Percentiles rank a stretch among this genome's conserved stretches.
Conservation (phyloP, 257 asterid species). For the Ophiorrhiza pumila region DNA sequence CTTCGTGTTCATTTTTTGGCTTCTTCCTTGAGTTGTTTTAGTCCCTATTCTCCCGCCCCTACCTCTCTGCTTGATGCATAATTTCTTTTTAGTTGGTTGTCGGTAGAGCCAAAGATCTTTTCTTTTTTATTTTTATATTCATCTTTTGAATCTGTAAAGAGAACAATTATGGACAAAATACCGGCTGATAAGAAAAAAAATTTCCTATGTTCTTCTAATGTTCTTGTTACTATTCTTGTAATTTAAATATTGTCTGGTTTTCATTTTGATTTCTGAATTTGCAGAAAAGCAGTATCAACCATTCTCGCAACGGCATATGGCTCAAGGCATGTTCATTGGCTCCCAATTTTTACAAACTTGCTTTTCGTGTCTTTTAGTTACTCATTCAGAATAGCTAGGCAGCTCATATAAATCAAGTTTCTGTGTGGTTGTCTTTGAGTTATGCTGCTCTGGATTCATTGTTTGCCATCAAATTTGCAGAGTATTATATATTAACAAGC, state of each 20-base stretch:
- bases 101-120: background rate
- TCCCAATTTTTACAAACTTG: background rate
- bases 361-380: background rate
- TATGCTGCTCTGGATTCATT: background rate
- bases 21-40: too few species aligned
- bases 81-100: background rate
- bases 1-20: background rate
- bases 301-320: conserved; percentile 41
- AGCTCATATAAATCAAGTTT: background rate
- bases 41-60: too few species aligned
- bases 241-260: background rate
- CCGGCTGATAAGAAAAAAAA: background rate
- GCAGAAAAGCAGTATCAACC: conserved; percentile 63
- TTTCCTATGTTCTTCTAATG: background rate
- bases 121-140: background rate
- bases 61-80: background rate
- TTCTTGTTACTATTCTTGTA: background rate
- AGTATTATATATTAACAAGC: background rate
- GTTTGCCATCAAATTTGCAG: background rate
- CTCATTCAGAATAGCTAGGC: background rate
- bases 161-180: background rate
- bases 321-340: conserved; percentile 37
- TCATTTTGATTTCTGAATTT: conserved; percentile 20
- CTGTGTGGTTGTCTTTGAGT: background rate
- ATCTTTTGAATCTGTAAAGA: background rate